Conservation (phyloP, 2,329 filamentous ascomycete species). For the Chlorencoelia australis region DNA sequence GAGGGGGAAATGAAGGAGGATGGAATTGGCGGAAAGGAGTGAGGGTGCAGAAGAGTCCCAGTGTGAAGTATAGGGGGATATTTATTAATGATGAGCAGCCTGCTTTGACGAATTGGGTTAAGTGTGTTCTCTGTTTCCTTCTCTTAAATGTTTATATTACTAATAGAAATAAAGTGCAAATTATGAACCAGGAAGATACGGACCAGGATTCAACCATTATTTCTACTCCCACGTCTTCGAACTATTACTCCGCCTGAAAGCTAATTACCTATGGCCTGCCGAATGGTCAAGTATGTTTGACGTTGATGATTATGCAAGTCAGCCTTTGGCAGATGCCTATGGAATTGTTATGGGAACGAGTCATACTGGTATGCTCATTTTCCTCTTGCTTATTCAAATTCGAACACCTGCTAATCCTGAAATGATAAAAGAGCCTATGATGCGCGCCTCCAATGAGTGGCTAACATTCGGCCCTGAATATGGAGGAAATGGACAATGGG, state of each 20-base stretch:
- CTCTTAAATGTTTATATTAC: neutral
- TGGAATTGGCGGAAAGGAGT: conserved; percentile 21
- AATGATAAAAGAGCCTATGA: conserved; percentile 51
- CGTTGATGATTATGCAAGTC: conserved; percentile 58
- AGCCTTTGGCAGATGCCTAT: conserved; percentile 62
- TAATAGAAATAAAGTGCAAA: conserved; percentile 29
- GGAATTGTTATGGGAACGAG: conserved; percentile 64
- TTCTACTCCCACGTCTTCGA: conserved; percentile 65
- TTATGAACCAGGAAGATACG: conserved; percentile 30
- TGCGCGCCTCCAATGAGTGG: conserved; percentile 49
- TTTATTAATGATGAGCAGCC: conserved; percentile 54
- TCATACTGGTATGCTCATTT: conserved; percentile 39
- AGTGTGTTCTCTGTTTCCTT: conserved; percentile 12
- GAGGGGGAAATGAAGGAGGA: neutral
- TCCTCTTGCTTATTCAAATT: neutral
- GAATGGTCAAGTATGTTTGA: conserved; percentile 64
- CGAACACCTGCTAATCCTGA: neutral
- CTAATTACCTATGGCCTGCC: conserved; percentile 69
- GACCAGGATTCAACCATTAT: conserved; percentile 41
- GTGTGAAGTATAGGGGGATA: conserved; percentile 47
- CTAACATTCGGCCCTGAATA: conserved; percentile 28
- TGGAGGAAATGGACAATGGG: conserved; percentile 48
- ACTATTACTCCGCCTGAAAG: conserved; percentile 55
- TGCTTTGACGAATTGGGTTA: conserved; percentile 53
- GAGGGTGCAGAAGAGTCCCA: conserved; percentile 39